Base-by-base conservation (phyloP, 2,329 filamentous ascomycete species). In the Acrocalymma vagum region DNA sequence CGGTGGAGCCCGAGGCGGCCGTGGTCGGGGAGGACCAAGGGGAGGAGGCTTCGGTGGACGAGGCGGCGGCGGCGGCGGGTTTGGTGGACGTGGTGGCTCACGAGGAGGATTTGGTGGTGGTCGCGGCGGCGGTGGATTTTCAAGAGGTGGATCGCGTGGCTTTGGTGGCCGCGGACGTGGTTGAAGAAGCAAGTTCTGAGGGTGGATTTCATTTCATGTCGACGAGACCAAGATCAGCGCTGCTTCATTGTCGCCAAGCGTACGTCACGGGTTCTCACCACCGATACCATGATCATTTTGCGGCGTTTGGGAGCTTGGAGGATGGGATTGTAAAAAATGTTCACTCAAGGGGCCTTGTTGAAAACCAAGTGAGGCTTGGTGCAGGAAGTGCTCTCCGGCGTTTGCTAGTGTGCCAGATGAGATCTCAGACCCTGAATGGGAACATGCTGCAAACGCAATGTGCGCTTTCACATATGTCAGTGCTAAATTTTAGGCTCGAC, bases 1-100 rank as follows among this genome's bases (percentile, higher is more conserved):
- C 34, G 57, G 62, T 33, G 50, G 69, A 20, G 62, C 60, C 28
- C 60, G 62, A 23, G 53, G 49, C 26, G 55, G 36, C 37, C 62
- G 70, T 38, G 66, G 70, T 29, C 71, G 81, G 54, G 80, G 81
- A 34, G 76, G 75, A 30, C 76, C 78, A 29, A 72, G 81, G 67
- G 80, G 81, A 52, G 51, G 60, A 42, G 60, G 60, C 26, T 55
- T 69, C 54, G 49, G 68, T 38, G 62, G 69, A 49, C 61, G 70
- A 38, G 66, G 64, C 27, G 46, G 51, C 15, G 29, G 68, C 27
- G 54, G 65, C 51, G 70, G 69, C 43, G 70, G 73, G 23, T n/a
- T n/a, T n/a, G n/a, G n/a, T 29, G 65, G 60, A 25, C 59, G 65
- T 33, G 65, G 67, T 27, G 63, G 76, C 51, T 72, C 75, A 31